phyloP scores from a whole-genome alignment of 306 rosid species.

The Trifolium fragiferum region DNA sequence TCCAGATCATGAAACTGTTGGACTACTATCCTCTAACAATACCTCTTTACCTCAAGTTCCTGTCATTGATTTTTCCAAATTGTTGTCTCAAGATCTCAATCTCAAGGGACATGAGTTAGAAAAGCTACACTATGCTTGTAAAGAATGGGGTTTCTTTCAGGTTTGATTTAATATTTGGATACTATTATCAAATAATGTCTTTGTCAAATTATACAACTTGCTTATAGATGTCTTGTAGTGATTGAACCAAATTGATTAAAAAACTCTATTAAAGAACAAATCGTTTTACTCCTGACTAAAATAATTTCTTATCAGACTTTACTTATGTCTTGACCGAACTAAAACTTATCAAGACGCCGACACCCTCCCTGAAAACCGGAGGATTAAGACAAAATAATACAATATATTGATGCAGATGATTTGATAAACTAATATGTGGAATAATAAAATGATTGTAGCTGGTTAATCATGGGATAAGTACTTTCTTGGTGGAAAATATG shows the following conservation, averaged over 20 bases:
- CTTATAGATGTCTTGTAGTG: no score
- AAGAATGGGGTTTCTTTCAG: conserved; percentile 67
- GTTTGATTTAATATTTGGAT: conserved; percentile 14
- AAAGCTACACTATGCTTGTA: conserved; percentile 49
- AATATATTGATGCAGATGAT: neutral
- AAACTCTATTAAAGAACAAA: no score
- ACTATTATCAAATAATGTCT: neutral
- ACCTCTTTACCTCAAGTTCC: conserved; percentile 43
- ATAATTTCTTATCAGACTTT: no score
- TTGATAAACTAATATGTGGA: neutral
- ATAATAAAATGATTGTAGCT: conserved; percentile 18
- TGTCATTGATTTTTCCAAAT: conserved; percentile 45
- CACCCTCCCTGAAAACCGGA: no score
- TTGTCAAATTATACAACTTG: neutral
- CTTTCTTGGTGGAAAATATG: conserved; percentile 46
- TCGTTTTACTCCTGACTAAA: no score
- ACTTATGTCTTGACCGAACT: no score
- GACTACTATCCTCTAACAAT: neutral
- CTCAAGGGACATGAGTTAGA: conserved; percentile 38
- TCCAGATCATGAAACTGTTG: conserved; percentile 29
- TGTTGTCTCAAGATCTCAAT: conserved; percentile 34
- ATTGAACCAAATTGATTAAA: no score
- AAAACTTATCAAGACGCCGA: no score
- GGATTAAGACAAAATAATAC: no score
- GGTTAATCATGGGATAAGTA: conserved; percentile 48